Base-by-base conservation (phyloP, 768 basidiomycete genomes). In the Hygrocybe coccinea region DNA sequence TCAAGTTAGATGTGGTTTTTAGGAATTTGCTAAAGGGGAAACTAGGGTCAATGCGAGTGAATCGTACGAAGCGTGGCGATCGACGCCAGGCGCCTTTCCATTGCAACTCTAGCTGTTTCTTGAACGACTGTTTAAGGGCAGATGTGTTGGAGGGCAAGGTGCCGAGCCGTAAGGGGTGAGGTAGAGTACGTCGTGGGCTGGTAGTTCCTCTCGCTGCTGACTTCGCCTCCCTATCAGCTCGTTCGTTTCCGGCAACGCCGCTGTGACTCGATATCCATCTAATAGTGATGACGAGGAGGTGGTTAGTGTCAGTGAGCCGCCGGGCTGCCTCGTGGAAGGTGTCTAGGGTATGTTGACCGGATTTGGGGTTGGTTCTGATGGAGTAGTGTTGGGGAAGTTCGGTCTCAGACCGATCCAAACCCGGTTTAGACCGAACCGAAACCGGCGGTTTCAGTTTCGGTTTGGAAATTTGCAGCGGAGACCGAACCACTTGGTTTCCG, bases 241-340 rank as follows among this genome's bases (percentile, higher is more conserved):
- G 22, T 49, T 70, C 59, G 24, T 70, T 70, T 3, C 69, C 67
- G 12, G 24, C 50, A 5, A 70, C 60, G 4, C 61, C 61, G 9
- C 36, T 50, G 58, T 69, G 68, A 0, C 67, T 65, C 15, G 64
- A 63, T 3, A 57, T 59, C 69, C 69, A 70, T 1, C 5, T 25
- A 0, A 66, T n/a, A 11, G 19, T 55, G 8, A 51, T 46, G 5
- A 5, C 49, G 0, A 29, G 51, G 17, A 37, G 60, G 8, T 8
- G 36, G 17, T 55, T 47, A 19, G 35, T 29, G 29, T 29, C 29
- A 29, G 29, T 22, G 2, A 46, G 15, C 22, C 15, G 22, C 14
- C 3, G 38, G 29, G 37, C 29, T 39, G n/a, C 19, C 15, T 17
- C 5, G 37, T 58, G 37, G 10, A 52, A 46, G 19, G 24, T 19